Conservation (phyloP, 345 rosid genomes). For the Jatropha curcas region DNA sequence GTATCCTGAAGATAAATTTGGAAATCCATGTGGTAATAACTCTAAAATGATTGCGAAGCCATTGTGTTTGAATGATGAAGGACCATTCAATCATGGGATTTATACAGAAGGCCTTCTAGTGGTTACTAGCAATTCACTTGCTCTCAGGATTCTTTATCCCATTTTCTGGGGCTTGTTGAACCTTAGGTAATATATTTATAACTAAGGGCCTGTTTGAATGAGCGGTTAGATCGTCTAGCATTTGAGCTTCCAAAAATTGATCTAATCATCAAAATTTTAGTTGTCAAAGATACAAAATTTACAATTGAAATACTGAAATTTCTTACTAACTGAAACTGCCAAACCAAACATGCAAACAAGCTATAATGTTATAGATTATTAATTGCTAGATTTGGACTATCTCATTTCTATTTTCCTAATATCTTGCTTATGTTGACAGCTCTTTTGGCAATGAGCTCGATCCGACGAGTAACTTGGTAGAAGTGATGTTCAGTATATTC, state of each 20-base stretch:
- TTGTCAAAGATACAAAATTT: too few relatives aligned
- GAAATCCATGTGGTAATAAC: conserved; percentile 31
- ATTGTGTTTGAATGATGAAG: conserved; percentile 45
- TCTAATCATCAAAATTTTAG: too few relatives aligned
- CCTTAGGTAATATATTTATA: conserved; percentile 45
- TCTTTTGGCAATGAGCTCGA: conserved; percentile 60
- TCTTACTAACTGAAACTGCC: too few relatives aligned
- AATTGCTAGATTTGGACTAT: too few relatives aligned
- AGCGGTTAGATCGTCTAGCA: too few relatives aligned
- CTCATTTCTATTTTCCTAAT: background rate
- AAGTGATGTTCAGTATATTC: conserved; percentile 58
- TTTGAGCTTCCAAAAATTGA: too few relatives aligned
- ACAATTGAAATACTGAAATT: too few relatives aligned
- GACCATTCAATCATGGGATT: conserved; percentile 54
- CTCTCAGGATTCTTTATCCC: conserved; percentile 59
- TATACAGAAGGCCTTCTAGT: conserved; percentile 55
- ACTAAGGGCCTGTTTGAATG: too few relatives aligned
- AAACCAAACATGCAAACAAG: too few relatives aligned
- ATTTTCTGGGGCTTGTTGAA: conserved; percentile 67
- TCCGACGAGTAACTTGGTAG: conserved; percentile 56
- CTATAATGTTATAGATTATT: too few relatives aligned
- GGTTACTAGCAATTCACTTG: conserved; percentile 50
- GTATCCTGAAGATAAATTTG: conserved; percentile 24
- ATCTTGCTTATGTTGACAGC: conserved; percentile 27
- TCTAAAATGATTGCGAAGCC: conserved; percentile 31